Evolutionary conservation across 495 filamentous ascomycete species (phyloP).

Genomic region (Hyaloscypha bicolor): DNA sequence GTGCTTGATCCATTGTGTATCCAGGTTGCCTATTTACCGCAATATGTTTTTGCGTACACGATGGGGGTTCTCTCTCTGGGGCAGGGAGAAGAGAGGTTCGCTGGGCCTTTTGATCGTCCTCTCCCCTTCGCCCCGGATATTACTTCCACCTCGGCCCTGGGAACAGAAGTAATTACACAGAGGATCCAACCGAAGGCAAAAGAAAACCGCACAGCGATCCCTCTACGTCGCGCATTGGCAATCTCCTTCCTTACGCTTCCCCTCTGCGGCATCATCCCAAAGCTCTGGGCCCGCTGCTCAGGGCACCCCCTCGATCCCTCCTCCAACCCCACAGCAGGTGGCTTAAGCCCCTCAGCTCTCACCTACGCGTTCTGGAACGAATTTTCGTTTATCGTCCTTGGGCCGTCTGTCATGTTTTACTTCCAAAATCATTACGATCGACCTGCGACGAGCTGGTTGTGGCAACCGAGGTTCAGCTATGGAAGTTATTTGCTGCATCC

Average conservation of each 20-base stretch:
- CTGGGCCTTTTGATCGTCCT: not conserved
- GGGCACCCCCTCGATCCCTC: not conserved
- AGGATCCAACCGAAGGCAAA: not conserved
- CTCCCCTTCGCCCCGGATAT: not conserved
- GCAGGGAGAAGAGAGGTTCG: not conserved
- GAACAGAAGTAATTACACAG: not conserved
- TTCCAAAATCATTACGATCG: not conserved
- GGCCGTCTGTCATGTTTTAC: conserved; percentile 7
- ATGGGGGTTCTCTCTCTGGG: conserved; percentile 2
- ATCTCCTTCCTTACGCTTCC: not conserved
- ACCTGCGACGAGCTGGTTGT: not conserved
- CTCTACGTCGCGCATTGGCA: not conserved
- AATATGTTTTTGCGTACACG: conserved; percentile 20
- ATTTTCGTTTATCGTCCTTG: not conserved
- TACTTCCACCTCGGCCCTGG: not conserved
- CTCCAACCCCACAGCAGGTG: not conserved
- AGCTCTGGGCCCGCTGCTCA: not conserved
- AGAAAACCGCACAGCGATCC: not conserved
- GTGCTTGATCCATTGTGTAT: not conserved
- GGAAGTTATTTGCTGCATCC: conserved; percentile 19
- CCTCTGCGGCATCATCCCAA: conserved; percentile 1
- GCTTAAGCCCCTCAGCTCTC: conserved; percentile 2
- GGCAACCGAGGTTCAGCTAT: conserved; percentile 18
- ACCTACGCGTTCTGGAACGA: conserved; percentile 22
- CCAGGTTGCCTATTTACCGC: conserved; percentile 20